Evolutionary conservation across 139 green algal species (phyloP).

Genomic region (Volvox reticuliferus): DNA sequence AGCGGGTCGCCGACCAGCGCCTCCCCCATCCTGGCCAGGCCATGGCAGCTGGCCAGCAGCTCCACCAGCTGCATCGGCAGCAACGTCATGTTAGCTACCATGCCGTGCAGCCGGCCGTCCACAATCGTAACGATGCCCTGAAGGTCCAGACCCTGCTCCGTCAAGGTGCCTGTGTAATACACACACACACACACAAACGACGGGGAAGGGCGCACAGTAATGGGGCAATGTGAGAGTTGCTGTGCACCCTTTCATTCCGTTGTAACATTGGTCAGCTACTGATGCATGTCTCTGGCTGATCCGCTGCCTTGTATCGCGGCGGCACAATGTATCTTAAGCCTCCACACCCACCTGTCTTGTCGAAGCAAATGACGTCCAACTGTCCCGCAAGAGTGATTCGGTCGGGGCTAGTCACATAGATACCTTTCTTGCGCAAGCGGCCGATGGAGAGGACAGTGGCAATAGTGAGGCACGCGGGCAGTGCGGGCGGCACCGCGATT

Average conservation of each 20-base stretch:
- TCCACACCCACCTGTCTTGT: constrained; percentile 74
- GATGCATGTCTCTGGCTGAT: too few relatives aligned
- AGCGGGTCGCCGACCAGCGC: constrained; percentile 79
- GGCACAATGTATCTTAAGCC: too few relatives aligned
- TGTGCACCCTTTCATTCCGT: too few relatives aligned
- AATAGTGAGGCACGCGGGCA: constrained; percentile 82
- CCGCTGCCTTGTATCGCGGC: too few relatives aligned
- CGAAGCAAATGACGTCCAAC: constrained; percentile 79
- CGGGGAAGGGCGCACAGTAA: too few relatives aligned
- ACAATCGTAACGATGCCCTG: constrained; percentile 65
- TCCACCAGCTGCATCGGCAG: constrained; percentile 58
- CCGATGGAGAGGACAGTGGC: constrained; percentile 73
- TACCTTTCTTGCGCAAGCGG: constrained; percentile 64
- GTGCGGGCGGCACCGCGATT: constrained; percentile 79
- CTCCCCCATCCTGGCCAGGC: constrained; percentile 67
- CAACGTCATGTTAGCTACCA: constrained; percentile 4
- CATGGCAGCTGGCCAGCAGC: constrained; percentile 79
- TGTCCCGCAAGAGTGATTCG: constrained; percentile 73
- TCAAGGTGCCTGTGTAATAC: constrained; percentile 67
- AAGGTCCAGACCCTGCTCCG: constrained; percentile 76
- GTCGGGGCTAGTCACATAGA: constrained; percentile 75
- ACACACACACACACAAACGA: too few relatives aligned
- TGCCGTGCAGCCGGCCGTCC: constrained; percentile 2
- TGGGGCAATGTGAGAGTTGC: too few relatives aligned
- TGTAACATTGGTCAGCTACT: too few relatives aligned